Evolutionary conservation across 2,329 filamentous ascomycete species (phyloP), one percentile per base, ranked within the genome.

Genomic region (Apiospora aurea): DNA sequence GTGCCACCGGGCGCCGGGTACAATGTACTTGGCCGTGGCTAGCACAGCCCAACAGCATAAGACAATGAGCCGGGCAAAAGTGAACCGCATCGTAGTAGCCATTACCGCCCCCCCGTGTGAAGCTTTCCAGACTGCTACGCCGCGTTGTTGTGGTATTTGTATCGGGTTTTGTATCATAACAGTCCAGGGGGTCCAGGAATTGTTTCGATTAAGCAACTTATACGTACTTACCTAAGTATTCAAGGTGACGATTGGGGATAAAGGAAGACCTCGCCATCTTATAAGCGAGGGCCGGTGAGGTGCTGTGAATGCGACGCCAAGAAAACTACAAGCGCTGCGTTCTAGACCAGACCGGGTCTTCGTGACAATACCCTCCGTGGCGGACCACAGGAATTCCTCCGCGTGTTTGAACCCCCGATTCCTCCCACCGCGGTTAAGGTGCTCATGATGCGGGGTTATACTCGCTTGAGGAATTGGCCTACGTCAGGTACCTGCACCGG

Each of bases 1-100:
- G 24, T 81, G 83, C 90, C 90, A 92, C 77, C 88, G 82, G 0
- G 84, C 89, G 4, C 89, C 89, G 0, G 90, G 89, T 2, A 91
- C 88, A 67, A 91, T 91, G 80, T 88, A 91, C 77, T 85, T 88
- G 16, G 84, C 83, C 67, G 76, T 74, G 24, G 75, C 73, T 49
- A 75, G 70, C 13, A 61, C 57, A 64, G 68, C 74, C 64, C 7
- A 79, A 70, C 34, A 78, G 68, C 71, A 77, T 53, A 21, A 34
- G 34, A 41, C 11, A 21, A 41, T 29, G 73, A 72, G 16, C 70
- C 43, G n/a, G 67, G 67, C 16, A 64, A 73, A 47, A 70, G 14
- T n/a, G 18, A n/a, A 21, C 11, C 10, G 57, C 57, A 41, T 38
- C 11, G 34, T 41, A 8, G 34, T 34, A 11, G n/a, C 6, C 10